phyloP scores from a whole-genome alignment of 139 green algal species.

The Desmodesmus armatus region DNA sequence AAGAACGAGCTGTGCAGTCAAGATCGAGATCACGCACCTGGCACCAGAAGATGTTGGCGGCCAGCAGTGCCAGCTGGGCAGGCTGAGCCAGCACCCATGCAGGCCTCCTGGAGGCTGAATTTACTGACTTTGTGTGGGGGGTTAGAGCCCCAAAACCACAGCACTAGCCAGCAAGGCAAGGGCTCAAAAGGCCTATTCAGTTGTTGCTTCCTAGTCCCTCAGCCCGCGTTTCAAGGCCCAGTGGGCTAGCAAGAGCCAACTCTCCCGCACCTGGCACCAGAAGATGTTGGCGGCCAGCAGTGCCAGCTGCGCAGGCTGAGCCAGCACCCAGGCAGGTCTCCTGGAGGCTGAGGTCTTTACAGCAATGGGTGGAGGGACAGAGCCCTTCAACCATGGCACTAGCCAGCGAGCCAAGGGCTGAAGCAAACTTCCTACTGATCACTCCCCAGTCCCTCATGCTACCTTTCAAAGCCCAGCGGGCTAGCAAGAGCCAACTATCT shows the following conservation, averaged over 20 bases:
- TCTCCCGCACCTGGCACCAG: conserved; percentile 72
- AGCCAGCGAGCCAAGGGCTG: no score
- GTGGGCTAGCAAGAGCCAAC: conserved; percentile 5
- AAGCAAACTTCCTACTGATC: no score
- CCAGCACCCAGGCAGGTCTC: conserved; percentile 69
- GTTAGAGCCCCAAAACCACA: no score
- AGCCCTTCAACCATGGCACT: no score
- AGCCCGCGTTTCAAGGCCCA: conserved; percentile 46
- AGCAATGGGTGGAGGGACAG: neutral
- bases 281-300: conserved; percentile 78
- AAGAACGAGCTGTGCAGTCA: neutral
- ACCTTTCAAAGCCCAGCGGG: no score
- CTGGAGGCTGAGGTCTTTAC: neutral
- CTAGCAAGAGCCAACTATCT: neutral
- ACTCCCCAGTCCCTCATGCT: no score
- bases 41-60: conserved; percentile 83
- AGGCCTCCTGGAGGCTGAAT: neutral
- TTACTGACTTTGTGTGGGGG: neutral
- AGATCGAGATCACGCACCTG: conserved; percentile 17
- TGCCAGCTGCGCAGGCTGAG: conserved; percentile 89
- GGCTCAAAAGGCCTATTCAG: no score
- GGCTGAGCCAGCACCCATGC: conserved; percentile 84
- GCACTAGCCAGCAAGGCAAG: no score
- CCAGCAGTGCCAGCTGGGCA: conserved; percentile 86
- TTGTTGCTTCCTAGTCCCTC: no score